These are phyloP conservation scores for Paramarasmius palmivorus DNA, from an alignment of 1,284 basidiomycete species.

Conservation along the genomic window DNA sequence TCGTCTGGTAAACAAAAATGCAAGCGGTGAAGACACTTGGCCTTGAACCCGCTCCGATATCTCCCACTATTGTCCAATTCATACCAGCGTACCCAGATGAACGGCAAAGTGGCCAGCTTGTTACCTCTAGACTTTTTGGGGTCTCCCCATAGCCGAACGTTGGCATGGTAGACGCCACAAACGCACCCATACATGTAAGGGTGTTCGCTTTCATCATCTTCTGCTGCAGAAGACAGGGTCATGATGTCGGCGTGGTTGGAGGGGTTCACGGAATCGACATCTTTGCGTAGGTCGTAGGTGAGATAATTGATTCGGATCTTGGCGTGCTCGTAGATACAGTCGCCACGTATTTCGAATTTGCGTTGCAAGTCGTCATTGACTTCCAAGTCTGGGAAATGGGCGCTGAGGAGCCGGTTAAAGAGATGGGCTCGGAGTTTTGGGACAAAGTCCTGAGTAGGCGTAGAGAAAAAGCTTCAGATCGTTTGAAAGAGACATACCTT, in stretches of 20 bases:
- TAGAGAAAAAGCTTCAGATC: background rate
- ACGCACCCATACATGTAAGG: background rate
- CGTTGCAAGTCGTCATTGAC: slow-evolving; percentile 6
- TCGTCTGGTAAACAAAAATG: slow-evolving; percentile 16
- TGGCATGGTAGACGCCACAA: background rate
- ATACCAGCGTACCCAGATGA: slow-evolving; percentile 8
- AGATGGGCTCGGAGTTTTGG: slow-evolving; percentile 7
- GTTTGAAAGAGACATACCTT: background rate
- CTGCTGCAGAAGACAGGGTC: background rate
- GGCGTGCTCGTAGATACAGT: slow-evolving; percentile 18
- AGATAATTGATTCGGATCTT: slow-evolving; percentile 20
- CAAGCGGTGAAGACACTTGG: slow-evolving; percentile 17
- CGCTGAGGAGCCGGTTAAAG: background rate
- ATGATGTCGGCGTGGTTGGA: slow-evolving; percentile 4
- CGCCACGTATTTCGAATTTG: slow-evolving; percentile 9
- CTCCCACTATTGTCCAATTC: background rate
- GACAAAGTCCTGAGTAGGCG: background rate
- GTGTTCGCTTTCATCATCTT: background rate
- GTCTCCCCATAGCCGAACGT: background rate
- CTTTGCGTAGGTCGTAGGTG: slow-evolving; percentile 20
- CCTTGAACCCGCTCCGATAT: slow-evolving; percentile 13
- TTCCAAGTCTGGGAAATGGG: background rate
- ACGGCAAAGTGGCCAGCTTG: background rate
- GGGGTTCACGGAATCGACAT: slow-evolving; percentile 3
- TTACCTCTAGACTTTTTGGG: background rate